phyloP scores from a whole-genome alignment of 108 stramenopile genomes.

The Epipyxis sp. region DNA sequence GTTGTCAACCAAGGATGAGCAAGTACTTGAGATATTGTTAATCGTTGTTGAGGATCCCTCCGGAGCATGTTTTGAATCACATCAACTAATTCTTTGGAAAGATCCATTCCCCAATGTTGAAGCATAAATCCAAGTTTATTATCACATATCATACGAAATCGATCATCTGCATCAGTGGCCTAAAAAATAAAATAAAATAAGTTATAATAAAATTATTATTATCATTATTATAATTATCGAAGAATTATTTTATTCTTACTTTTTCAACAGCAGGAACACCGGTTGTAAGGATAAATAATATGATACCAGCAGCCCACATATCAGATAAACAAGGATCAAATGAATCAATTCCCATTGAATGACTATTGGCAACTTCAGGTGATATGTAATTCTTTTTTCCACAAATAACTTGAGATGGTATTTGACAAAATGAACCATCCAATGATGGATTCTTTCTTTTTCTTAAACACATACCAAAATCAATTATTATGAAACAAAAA shows the following conservation, averaged over 20 bases:
- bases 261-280: conserved; percentile 87
- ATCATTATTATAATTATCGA: no score
- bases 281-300: conserved; percentile 88
- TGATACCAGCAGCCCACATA: conserved; percentile 87
- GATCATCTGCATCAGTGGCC: conserved; percentile 11
- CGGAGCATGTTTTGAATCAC: conserved; percentile 15
- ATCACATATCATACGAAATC: conserved; percentile 8
- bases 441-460: conserved; percentile 43
- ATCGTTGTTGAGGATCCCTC: neutral
- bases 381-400: conserved; percentile 94
- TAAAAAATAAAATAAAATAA: no score
- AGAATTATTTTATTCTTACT: no score
- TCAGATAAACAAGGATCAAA: conserved; percentile 91
- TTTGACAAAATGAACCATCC: conserved; percentile 61
- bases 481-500: neutral
- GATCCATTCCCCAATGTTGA: neutral
- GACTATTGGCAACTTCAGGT: conserved; percentile 67
- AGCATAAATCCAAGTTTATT: neutral
- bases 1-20: conserved; percentile 18
- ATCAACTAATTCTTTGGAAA: neutral
- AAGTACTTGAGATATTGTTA: neutral
- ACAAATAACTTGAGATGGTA: conserved; percentile 74
- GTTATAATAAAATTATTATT: no score
- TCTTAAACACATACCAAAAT: conserved; percentile 65
- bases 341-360: conserved; percentile 46